These are phyloP conservation scores for Miscanthus sacchariflorus DNA, from an alignment of 202 grass and related monocot genomes.

Conservation along the genomic window DNA sequence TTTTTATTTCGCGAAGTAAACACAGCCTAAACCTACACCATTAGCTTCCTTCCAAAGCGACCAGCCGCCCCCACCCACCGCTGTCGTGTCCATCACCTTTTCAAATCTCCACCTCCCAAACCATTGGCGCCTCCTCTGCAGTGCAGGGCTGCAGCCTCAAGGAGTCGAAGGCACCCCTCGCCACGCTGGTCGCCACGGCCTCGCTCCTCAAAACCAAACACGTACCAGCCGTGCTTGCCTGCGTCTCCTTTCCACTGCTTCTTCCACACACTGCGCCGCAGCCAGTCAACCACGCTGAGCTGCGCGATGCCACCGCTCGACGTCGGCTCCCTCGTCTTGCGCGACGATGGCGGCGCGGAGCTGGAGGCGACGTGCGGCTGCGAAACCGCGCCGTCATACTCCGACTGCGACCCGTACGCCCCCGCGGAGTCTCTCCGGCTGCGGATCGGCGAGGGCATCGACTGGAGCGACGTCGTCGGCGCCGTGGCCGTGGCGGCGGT, in stretches of 20 bases:
- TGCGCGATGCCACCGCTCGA: slow-evolving; percentile 29
- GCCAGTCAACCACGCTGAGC: neutral
- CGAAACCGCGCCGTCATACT: no score
- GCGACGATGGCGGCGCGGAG: neutral
- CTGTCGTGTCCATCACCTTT: neutral
- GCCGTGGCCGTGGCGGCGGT: neutral
- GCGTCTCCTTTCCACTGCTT: neutral
- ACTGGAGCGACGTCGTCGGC: slow-evolving; percentile 66
- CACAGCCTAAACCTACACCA: slow-evolving; percentile 1
- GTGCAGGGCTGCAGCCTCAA: neutral
- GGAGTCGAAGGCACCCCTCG: no score
- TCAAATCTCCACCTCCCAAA: slow-evolving; percentile 24
- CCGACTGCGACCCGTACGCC: slow-evolving; percentile 38
- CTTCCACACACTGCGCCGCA: neutral
- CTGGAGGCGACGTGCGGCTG: neutral
- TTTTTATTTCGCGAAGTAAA: no score
- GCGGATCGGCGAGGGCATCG: slow-evolving; percentile 55
- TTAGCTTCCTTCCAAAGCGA: slow-evolving; percentile 20
- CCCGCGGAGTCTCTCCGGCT: slow-evolving; percentile 59
- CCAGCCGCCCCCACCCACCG: slow-evolving; percentile 10
- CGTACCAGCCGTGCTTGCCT: neutral
- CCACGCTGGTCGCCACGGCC: no score
- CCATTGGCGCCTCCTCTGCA: slow-evolving; percentile 37
- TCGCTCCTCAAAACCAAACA: slow-evolving; percentile 38
- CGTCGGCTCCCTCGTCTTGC: neutral